These are phyloP conservation scores for Tetrahymena thermophila DNA, from an alignment of 73 alveolate species.

Conservation along the genomic window DNA sequence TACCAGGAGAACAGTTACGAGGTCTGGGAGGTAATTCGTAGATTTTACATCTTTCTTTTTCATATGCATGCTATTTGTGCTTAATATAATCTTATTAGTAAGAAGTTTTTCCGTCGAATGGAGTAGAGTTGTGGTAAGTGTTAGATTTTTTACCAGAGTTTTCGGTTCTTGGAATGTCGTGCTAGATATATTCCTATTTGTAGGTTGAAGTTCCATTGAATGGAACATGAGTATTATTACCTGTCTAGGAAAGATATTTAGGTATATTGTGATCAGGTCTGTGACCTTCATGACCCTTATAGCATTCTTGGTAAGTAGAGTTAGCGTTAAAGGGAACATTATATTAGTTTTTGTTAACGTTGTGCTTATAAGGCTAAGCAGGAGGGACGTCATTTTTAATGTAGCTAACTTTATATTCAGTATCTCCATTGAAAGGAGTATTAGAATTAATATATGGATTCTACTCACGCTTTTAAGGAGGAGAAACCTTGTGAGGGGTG, in stretches of 20 bases:
- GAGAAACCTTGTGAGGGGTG: neutral
- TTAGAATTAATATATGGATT: neutral
- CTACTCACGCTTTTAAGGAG: neutral
- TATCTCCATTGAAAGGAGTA: neutral
- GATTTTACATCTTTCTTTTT: neutral
- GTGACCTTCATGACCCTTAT: neutral
- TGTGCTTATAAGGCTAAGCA: neutral
- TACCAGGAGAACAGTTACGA: neutral
- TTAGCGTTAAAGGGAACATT: neutral
- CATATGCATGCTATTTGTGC: neutral
- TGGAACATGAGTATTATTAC: neutral
- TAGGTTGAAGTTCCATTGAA: neutral
- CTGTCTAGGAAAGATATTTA: neutral
- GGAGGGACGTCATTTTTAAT: neutral
- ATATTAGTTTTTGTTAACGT: neutral
- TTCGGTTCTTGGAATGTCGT: neutral
- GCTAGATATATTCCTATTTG: neutral
- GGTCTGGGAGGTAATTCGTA: conserved; percentile 1
- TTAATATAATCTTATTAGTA: neutral
- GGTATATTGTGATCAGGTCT: neutral
- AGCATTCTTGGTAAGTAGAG: neutral
- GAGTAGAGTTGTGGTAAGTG: neutral
- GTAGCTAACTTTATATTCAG: neutral
- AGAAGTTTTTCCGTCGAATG: neutral
- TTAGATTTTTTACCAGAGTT: neutral